These are phyloP conservation scores for Speleostelium caveatum DNA, from an alignment of 78 protist genomes.

Conservation along the genomic window DNA sequence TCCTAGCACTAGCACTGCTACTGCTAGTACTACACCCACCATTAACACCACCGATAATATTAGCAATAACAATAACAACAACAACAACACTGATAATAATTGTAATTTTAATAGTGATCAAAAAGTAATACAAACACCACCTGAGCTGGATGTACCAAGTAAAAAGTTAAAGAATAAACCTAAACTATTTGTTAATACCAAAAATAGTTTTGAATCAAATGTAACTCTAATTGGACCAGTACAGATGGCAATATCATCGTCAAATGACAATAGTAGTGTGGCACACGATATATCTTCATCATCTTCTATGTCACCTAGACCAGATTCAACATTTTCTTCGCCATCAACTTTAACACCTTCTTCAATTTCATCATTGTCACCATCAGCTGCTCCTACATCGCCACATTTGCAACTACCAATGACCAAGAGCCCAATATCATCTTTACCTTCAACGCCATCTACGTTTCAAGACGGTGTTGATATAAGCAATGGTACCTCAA, in stretches of 20 bases:
- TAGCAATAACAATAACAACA: not conserved
- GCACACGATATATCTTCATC: too few relatives aligned
- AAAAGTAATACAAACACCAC: not conserved
- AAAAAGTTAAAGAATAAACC: not conserved
- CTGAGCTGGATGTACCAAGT: not conserved
- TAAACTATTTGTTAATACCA: not conserved
- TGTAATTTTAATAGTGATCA: not conserved
- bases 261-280: too few relatives aligned
- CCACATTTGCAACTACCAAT: not conserved
- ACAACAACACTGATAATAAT: not conserved
- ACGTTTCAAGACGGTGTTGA: not conserved
- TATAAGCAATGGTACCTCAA: not conserved
- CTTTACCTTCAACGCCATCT: not conserved
- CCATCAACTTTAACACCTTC: not conserved
- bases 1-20: not conserved
- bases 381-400: not conserved
- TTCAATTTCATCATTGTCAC: not conserved
- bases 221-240: not conserved
- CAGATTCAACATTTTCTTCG: not conserved
- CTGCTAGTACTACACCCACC: not conserved
- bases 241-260: not conserved
- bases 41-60: not conserved
- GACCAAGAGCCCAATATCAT: slow-evolving; percentile 3
- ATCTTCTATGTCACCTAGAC: not conserved
- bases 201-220: not conserved